A percentile compares a stretch with the other conserved stretches of the same genome.
Conservation (phyloP, 1,139 yeast genomes). For the Hansenula sp. region DNA sequence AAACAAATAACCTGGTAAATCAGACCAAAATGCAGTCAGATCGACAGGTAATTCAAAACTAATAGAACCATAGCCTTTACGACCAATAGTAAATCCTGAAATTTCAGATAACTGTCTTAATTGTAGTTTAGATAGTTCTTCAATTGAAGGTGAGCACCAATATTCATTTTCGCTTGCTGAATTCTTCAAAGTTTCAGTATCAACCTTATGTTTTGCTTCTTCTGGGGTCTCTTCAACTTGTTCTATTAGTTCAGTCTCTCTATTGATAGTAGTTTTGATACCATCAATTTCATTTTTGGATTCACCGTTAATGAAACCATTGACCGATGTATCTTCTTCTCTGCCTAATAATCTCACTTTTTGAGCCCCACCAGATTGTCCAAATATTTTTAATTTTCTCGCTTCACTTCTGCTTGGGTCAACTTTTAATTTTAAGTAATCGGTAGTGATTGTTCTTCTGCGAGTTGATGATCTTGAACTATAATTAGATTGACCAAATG, state of each 20-base stretch:
- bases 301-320: not conserved
- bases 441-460: constrained; percentile 15
- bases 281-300: not conserved
- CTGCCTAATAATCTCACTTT: constrained; percentile 22
- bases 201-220: not conserved
- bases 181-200: constrained; percentile 6
- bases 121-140: constrained; percentile 44
- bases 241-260: not conserved
- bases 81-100: constrained; percentile 70
- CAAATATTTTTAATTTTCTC: constrained; percentile 30
- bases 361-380: constrained; percentile 26
- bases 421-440: constrained; percentile 27
- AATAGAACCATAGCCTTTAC: constrained; percentile 71
- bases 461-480: constrained; percentile 8
- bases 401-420: constrained; percentile 35
- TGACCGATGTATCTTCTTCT: constrained; percentile 7
- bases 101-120: constrained; percentile 51
- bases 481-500: constrained; percentile 12
- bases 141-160: constrained; percentile 76
- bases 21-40: constrained; percentile 45
- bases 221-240: not conserved
- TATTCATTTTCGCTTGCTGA: constrained; percentile 36
- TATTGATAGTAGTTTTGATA: not conserved
- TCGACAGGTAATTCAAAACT: constrained; percentile 73
- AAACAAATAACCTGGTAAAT: constrained; percentile 41